A percentile compares a stretch with the other conserved stretches of the same genome.
phyloP scores from a whole-genome alignment of 2,329 filamentous ascomycete genomes.

The Zelopaecilomyces penicillatus region DNA sequence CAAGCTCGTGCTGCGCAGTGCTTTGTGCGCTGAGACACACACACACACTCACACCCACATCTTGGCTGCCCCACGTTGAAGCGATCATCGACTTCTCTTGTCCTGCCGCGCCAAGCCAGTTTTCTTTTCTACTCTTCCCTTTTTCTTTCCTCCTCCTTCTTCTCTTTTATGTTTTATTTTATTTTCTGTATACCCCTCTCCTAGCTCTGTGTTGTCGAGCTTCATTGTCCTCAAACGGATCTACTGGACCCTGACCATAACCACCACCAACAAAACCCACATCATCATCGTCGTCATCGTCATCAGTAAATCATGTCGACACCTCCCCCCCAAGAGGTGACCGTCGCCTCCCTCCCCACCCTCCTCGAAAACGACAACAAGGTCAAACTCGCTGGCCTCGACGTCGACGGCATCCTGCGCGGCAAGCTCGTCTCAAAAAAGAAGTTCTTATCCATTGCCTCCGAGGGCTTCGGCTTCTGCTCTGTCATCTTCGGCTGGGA shows the following conservation, averaged over 20 bases:
- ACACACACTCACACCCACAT: neutral
- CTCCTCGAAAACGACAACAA: constrained; percentile 64
- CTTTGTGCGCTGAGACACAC: neutral
- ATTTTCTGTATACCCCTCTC: neutral
- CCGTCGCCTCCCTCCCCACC: constrained; percentile 53
- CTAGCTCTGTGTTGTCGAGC: neutral
- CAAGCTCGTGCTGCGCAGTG: too few relatives aligned
- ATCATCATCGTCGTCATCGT: too few relatives aligned
- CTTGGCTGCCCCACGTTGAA: too few relatives aligned
- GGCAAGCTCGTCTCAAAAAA: constrained; percentile 89
- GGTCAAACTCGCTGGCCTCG: constrained; percentile 81
- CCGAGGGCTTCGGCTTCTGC: constrained; percentile 83
- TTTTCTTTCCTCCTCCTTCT: neutral
- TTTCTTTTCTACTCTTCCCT: constrained; percentile 1
- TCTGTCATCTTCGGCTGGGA: constrained; percentile 95
- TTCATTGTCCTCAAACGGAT: too few relatives aligned
- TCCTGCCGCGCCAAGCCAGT: too few relatives aligned
- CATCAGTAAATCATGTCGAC: too few relatives aligned
- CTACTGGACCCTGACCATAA: neutral
- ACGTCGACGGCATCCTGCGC: constrained; percentile 79
- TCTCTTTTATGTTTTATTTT: neutral
- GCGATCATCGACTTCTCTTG: neutral
- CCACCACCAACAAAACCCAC: constrained; percentile 1
- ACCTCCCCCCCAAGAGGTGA: constrained; percentile 30
- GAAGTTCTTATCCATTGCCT: constrained; percentile 80